Evolutionary conservation across 345 rosid species (phyloP).

Genomic region (Geranium rotundifolium): DNA sequence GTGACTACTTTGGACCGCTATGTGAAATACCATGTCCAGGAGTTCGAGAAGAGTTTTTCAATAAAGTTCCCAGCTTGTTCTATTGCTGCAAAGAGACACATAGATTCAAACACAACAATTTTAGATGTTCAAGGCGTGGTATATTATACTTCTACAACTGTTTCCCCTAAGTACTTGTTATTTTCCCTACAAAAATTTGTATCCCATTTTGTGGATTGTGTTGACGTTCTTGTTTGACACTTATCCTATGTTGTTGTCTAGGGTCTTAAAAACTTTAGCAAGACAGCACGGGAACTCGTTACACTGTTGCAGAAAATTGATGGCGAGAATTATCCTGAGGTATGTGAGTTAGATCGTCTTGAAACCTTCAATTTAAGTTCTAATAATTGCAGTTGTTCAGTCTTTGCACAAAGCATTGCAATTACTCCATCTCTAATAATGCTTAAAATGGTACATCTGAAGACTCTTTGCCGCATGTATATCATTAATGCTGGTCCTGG

Average conservation of each 20-base stretch:
- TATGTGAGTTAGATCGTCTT: slow-evolving; percentile 15
- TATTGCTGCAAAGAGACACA: slow-evolving; percentile 79
- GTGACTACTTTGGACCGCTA: slow-evolving; percentile 73
- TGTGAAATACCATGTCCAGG: slow-evolving; percentile 77
- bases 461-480: slow-evolving; percentile 84
- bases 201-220: background rate
- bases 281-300: slow-evolving; percentile 80
- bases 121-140: slow-evolving; percentile 97
- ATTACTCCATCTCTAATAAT: background rate
- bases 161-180: slow-evolving; percentile 2
- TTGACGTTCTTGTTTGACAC: background rate
- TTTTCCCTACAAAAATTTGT: background rate
- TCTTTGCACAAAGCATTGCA: background rate
- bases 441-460: slow-evolving; percentile 6
- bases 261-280: slow-evolving; percentile 70
- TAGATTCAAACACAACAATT: slow-evolving; percentile 84
- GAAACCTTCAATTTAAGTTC: background rate
- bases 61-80: slow-evolving; percentile 86
- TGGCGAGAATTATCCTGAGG: slow-evolving; percentile 92
- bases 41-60: slow-evolving; percentile 70
- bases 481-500: slow-evolving; percentile 88
- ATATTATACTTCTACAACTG: too few relatives aligned
- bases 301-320: slow-evolving; percentile 82
- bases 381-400: background rate
- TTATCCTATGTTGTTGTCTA: slow-evolving; percentile 17